A percentile compares a stretch with the other conserved stretches of the same genome.
These are phyloP conservation scores for Aspergillus carbonarius DNA, from an alignment of 2,329 filamentous ascomycete species.

Conservation along the genomic window DNA sequence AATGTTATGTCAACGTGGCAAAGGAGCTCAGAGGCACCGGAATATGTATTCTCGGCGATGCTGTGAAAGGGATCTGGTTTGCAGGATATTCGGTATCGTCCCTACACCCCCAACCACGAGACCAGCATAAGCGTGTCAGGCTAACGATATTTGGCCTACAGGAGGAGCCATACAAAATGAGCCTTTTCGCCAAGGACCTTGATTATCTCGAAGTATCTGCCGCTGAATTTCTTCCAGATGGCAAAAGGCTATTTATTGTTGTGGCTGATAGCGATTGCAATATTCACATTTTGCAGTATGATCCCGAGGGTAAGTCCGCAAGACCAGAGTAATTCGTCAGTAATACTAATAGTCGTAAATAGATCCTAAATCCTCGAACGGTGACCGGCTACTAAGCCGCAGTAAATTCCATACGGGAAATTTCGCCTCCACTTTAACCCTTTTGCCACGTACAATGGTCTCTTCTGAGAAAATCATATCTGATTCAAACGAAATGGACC, in stretches of 20 bases:
- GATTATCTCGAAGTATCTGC: slow-evolving; percentile 74
- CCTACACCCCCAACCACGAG: neutral
- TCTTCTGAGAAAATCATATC: slow-evolving; percentile 39
- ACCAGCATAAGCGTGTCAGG: neutral
- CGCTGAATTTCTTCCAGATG: slow-evolving; percentile 85
- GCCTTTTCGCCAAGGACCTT: slow-evolving; percentile 83
- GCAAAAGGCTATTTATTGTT: slow-evolving; percentile 77
- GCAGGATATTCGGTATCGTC: slow-evolving; percentile 73
- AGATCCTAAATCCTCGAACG: slow-evolving; percentile 93
- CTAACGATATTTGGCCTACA: slow-evolving; percentile 26
- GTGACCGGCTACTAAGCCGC: slow-evolving; percentile 80
- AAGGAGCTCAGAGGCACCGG: slow-evolving; percentile 82
- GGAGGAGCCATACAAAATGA: slow-evolving; percentile 95
- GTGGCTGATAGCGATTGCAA: slow-evolving; percentile 82
- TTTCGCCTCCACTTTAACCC: slow-evolving; percentile 69
- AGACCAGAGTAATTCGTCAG: neutral
- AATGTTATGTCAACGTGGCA: slow-evolving; percentile 83
- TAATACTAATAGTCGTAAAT: slow-evolving; percentile 1
- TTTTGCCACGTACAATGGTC: slow-evolving; percentile 67
- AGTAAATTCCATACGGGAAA: slow-evolving; percentile 87
- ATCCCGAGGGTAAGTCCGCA: slow-evolving; percentile 75
- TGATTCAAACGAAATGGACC: slow-evolving; percentile 41
- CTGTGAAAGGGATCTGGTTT: slow-evolving; percentile 93
- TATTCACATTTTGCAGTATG: slow-evolving; percentile 86
- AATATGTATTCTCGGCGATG: slow-evolving; percentile 83